These are phyloP conservation scores for Cytospora leucostoma DNA, from an alignment of 2,329 filamentous ascomycete species.

Conservation along the genomic window DNA sequence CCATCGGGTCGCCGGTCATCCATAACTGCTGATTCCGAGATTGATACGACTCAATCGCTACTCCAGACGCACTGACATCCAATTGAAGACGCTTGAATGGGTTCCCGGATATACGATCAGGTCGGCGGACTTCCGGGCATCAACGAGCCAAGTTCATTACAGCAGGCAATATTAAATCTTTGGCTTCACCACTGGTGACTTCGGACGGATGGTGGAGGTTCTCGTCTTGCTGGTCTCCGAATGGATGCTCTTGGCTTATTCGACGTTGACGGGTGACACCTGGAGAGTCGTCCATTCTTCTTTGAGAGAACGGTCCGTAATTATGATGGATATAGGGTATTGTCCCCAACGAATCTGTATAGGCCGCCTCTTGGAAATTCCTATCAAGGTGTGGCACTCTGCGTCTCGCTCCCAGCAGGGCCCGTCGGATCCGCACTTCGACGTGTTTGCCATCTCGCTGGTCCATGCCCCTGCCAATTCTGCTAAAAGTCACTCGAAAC, in stretches of 20 bases:
- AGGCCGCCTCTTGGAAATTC: background rate
- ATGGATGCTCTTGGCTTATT: constrained; percentile 63
- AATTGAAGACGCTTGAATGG: too few relatives aligned
- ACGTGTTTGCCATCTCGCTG: background rate
- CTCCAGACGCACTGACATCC: too few relatives aligned
- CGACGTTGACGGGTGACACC: constrained; percentile 67
- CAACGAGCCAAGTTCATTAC: too few relatives aligned
- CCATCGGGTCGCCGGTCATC: too few relatives aligned
- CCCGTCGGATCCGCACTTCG: background rate
- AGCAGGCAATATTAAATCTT: too few relatives aligned
- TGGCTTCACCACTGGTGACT: constrained; percentile 37
- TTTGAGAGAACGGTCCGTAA: constrained; percentile 57
- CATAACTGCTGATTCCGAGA: too few relatives aligned
- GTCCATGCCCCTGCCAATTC: background rate
- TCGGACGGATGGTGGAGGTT: constrained; percentile 71
- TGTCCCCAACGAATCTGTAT: constrained; percentile 4
- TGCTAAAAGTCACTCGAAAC: constrained; percentile 5
- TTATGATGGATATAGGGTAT: constrained; percentile 7
- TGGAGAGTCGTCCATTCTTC: constrained; percentile 70
- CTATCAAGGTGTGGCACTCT: background rate
- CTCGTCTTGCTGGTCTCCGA: constrained; percentile 65
- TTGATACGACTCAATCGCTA: too few relatives aligned
- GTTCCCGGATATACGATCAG: too few relatives aligned
- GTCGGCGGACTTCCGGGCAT: too few relatives aligned
- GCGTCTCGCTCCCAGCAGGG: background rate